Conservation (phyloP, 2,329 filamentous ascomycete genomes). For the Stagonosporopsis tanaceti region DNA sequence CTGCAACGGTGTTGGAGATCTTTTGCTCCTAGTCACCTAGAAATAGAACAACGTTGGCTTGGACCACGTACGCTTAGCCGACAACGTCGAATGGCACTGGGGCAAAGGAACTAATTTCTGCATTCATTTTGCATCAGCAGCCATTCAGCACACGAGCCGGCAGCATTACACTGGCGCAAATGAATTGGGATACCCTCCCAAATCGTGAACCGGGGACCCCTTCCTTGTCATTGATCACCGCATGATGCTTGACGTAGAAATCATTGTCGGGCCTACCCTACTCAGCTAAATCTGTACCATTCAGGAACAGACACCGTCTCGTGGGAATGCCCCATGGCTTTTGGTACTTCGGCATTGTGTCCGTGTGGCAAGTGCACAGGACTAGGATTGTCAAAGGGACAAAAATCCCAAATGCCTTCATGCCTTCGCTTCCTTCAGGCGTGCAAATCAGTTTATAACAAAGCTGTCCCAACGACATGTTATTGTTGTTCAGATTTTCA, state of each 20-base stretch:
- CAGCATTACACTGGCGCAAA: constrained; percentile 48
- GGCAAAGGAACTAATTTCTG: constrained; percentile 43
- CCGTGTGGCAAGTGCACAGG: constrained; percentile 54
- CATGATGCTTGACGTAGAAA: constrained; percentile 56
- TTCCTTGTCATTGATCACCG: constrained; percentile 54
- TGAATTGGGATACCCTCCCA: constrained; percentile 46
- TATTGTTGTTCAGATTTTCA: constrained; percentile 17
- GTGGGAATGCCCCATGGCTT: constrained; percentile 50
- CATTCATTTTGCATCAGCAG: constrained; percentile 50
- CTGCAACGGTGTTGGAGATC: constrained; percentile 53
- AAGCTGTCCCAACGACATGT: constrained; percentile 46
- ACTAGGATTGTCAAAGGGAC: constrained; percentile 49
- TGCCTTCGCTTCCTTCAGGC: constrained; percentile 49
- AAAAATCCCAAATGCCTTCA: constrained; percentile 49
- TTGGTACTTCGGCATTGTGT: constrained; percentile 51
- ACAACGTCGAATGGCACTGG: constrained; percentile 18
- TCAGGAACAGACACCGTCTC: constrained; percentile 55
- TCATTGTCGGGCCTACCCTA: constrained; percentile 52
- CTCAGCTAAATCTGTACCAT: constrained; percentile 51
- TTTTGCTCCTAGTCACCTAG: constrained; percentile 51
- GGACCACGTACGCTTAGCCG: constrained; percentile 34
- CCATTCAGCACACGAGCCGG: constrained; percentile 51
- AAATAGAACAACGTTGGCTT: constrained; percentile 49
- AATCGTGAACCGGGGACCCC: constrained; percentile 49
- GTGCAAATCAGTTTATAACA: constrained; percentile 51